phyloP scores from a whole-genome alignment of 2,329 filamentous ascomycete genomes.

The Fusarium circinatum region DNA sequence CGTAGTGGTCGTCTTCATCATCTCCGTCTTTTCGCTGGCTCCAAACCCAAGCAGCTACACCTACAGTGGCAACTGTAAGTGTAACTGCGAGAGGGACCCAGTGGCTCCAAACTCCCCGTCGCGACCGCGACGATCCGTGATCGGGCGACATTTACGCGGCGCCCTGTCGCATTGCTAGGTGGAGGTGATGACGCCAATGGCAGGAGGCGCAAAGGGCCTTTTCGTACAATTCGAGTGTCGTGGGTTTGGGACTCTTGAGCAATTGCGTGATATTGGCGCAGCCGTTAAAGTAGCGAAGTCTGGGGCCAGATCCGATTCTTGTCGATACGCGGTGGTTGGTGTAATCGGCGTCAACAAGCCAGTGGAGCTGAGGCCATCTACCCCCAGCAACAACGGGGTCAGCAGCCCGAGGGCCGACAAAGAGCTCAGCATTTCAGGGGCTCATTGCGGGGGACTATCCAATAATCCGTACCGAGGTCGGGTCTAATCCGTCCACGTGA shows the following conservation, averaged over 20 bases:
- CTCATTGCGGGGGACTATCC: slow-evolving; percentile 38
- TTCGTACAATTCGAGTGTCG: slow-evolving; percentile 6
- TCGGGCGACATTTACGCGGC: slow-evolving; percentile 68
- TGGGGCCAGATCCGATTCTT: slow-evolving; percentile 39
- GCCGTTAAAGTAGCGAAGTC: slow-evolving; percentile 24
- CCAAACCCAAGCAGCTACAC: slow-evolving; percentile 92
- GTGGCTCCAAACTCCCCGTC: slow-evolving; percentile 76
- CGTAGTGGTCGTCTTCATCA: slow-evolving; percentile 66
- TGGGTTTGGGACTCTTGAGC: neutral
- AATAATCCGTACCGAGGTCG: slow-evolving; percentile 45
- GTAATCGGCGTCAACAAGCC: slow-evolving; percentile 43
- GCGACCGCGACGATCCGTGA: slow-evolving; percentile 66
- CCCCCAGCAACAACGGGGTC: slow-evolving; percentile 44
- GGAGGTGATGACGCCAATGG: slow-evolving; percentile 35
- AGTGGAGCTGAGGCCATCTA: slow-evolving; percentile 45
- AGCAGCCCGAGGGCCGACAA: slow-evolving; percentile 42
- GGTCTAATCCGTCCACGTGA: slow-evolving; percentile 34
- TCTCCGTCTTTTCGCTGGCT: slow-evolving; percentile 84
- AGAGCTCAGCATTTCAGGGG: slow-evolving; percentile 40
- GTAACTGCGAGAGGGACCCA: slow-evolving; percentile 92
- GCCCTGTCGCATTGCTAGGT: slow-evolving; percentile 50
- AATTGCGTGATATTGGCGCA: slow-evolving; percentile 20
- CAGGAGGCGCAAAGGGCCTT: slow-evolving; percentile 33
- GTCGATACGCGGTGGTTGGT: slow-evolving; percentile 45
- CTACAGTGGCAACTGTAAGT: slow-evolving; percentile 86